phyloP scores from a whole-genome alignment of 2,329 filamentous ascomycete species.

The Penicillium sp. region DNA sequence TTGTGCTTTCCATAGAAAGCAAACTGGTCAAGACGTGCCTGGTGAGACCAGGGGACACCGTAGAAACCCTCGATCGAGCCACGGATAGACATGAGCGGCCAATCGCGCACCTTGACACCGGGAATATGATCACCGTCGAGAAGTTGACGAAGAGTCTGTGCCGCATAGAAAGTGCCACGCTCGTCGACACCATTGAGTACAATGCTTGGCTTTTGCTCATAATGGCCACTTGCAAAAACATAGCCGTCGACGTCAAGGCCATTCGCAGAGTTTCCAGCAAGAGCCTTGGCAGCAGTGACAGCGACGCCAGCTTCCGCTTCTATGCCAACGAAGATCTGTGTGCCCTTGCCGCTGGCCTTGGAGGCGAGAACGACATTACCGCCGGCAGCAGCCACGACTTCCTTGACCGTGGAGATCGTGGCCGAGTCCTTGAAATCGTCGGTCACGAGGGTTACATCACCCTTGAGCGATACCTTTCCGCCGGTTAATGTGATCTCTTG shows the following conservation, averaged over 20 bases:
- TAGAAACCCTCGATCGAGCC: slow-evolving; percentile 28
- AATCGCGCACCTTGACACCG: slow-evolving; percentile 21
- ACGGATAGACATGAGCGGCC: slow-evolving; percentile 28
- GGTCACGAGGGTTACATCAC: background rate
- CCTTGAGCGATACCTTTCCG: background rate
- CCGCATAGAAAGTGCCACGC: background rate
- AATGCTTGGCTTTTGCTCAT: background rate
- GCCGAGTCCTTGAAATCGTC: background rate
- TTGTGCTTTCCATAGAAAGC: slow-evolving; percentile 25
- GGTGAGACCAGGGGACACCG: slow-evolving; percentile 25
- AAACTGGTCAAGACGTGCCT: slow-evolving; percentile 26
- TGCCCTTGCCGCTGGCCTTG: background rate
- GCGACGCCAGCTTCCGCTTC: background rate
- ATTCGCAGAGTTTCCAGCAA: background rate
- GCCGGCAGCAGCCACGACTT: background rate
- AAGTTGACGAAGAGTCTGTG: slow-evolving; percentile 1
- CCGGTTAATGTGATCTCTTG: background rate
- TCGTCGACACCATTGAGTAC: background rate
- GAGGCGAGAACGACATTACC: background rate
- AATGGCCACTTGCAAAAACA: background rate
- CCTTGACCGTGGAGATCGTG: background rate
- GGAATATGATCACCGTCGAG: background rate
- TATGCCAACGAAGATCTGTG: background rate
- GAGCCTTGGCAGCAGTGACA: background rate
- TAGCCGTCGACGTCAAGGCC: background rate